Percentiles rank a stretch among this genome's conserved stretches.
Conservation (phyloP, 2,329 filamentous ascomycete species). For the Daldinia eschscholtzii region DNA sequence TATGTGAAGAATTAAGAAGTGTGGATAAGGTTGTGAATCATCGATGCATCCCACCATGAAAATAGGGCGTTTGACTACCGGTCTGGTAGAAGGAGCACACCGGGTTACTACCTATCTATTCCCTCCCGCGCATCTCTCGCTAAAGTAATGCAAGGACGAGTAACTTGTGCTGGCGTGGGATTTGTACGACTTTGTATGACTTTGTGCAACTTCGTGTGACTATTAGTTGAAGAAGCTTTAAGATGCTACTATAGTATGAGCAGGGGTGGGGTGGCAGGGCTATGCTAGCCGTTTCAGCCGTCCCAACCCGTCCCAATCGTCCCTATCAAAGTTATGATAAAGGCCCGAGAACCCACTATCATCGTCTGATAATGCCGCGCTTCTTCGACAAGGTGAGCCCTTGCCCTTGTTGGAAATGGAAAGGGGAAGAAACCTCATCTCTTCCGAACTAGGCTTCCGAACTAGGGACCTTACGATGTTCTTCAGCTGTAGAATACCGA, state of each 20-base stretch:
- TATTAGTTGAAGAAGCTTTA: constrained; percentile 15
- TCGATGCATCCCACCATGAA: constrained; percentile 28
- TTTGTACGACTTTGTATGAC: constrained; percentile 3
- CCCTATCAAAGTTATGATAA: constrained; percentile 30
- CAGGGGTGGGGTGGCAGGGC: constrained; percentile 29
- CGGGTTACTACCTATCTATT: constrained; percentile 7
- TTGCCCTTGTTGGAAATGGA: constrained; percentile 14
- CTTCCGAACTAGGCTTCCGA: constrained; percentile 10
- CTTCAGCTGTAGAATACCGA: not conserved
- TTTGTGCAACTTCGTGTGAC: not conserved
- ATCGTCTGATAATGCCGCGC: constrained; percentile 33
- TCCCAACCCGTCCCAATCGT: constrained; percentile 39
- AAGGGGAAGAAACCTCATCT: constrained; percentile 32
- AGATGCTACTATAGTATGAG: constrained; percentile 3
- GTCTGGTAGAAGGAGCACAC: not conserved
- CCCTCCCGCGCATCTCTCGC: constrained; percentile 32
- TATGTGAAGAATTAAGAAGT: constrained; percentile 10
- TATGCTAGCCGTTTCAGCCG: constrained; percentile 38
- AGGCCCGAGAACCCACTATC: constrained; percentile 29
- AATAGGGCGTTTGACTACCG: constrained; percentile 6
- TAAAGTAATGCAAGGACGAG: constrained; percentile 18
- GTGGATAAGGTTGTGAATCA: constrained; percentile 30
- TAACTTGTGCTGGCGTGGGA: constrained; percentile 35
- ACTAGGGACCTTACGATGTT: not conserved
- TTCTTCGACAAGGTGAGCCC: constrained; percentile 23